Conservation (phyloP, 805 yeast genomes). For the Candida anglica region DNA sequence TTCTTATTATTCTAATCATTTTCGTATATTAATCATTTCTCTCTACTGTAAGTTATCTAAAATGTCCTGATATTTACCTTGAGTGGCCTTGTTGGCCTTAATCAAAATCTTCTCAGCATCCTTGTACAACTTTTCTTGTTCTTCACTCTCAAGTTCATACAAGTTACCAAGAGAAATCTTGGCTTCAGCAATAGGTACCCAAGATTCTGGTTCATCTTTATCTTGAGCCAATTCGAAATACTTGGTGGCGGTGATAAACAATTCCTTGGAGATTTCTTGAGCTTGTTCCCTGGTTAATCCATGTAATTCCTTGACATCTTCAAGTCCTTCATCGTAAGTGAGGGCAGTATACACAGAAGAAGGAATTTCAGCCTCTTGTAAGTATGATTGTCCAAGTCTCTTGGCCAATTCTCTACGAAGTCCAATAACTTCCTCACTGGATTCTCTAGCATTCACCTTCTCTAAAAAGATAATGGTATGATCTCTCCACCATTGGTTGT, state of each 20-base stretch:
- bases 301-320: conserved; percentile 21
- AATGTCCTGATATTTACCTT: conserved; percentile 67
- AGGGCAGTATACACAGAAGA: conserved; percentile 50
- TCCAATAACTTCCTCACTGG: conserved; percentile 11
- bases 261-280: conserved; percentile 43
- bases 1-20: too few species aligned
- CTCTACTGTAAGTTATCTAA: conserved; percentile 44
- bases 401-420: conserved; percentile 41
- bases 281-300: conserved; percentile 41
- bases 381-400: conserved; percentile 57
- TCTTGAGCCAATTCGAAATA: conserved; percentile 58
- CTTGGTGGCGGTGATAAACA: conserved; percentile 51
- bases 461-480: conserved; percentile 32
- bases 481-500: conserved; percentile 56
- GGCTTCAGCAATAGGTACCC: conserved; percentile 87
- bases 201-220: conserved; percentile 71
- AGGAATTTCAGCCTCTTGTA: conserved; percentile 64
- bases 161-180: conserved; percentile 75
- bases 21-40: too few species aligned
- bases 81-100: conserved; percentile 76
- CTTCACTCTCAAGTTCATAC: conserved; percentile 56
- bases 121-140: conserved; percentile 63
- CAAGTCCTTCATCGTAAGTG: conserved; percentile 50
- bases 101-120: conserved; percentile 66
- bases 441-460: conserved; percentile 10